Evolutionary conservation across 495 filamentous ascomycete species (phyloP), one percentile per base, ranked within the genome.

Genomic region (Penicillium parvum): DNA sequence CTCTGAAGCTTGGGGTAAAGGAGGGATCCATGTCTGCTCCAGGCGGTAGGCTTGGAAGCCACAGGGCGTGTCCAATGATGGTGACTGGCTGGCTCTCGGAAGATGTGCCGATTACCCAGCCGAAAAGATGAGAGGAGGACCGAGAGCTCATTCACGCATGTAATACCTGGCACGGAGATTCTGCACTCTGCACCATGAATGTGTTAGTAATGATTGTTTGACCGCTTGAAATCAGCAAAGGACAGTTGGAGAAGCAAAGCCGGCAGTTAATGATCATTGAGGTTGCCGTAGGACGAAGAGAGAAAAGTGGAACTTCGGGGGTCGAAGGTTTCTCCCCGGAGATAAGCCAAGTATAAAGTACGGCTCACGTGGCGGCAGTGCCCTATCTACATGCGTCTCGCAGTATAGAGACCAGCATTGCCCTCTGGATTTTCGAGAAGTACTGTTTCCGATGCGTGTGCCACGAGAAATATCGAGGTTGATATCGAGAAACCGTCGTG

Each of bases 71-170:
- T 18, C 53, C 53, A 57, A 50, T 52, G 25, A 43, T 37, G n/a
- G n/a, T n/a, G n/a, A n/a, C n/a, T n/a, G n/a, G n/a, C n/a, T n/a
- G n/a, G n/a, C n/a, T 20, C 10, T 8, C 12, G 14, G 34, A 23
- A 44, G 20, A 16, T n/a, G 42, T 56, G 49, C 53, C 53, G 53
- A 23, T 56, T 56, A 52, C 19, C 53, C 49, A 49, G 48, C 37
- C 40, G 49, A 40, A 33, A 34, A 27, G n/a, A n/a, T n/a, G n/a
- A n/a, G n/a, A n/a, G n/a, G n/a, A 33, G 47, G 50, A 27, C 30
- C 47, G 29, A 50, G 47, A 21, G 16, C 29, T n/a, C 18, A 29
- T 35, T 29, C 39, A 28, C 40, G 38, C 40, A 34, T 32, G 12
- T 20, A 14, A 21, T 42, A 9, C 40, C 40, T 42, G 40, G 17